Evolutionary conservation across 2,329 filamentous ascomycete species (phyloP).

Genomic region (Hysterium pulicare): DNA sequence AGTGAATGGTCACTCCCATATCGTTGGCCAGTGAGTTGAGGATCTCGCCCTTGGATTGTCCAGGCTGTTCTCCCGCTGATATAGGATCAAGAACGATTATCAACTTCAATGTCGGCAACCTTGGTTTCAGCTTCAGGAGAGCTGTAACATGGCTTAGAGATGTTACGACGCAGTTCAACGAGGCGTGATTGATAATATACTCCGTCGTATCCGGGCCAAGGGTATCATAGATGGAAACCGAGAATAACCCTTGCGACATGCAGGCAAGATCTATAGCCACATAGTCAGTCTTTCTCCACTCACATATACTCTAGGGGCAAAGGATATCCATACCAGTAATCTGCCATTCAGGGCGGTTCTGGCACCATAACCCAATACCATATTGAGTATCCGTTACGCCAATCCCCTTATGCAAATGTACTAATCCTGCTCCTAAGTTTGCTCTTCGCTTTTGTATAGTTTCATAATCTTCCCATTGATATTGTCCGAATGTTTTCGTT

Average conservation of each 20-base stretch:
- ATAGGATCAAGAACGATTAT: constrained; percentile 85
- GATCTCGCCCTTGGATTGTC: constrained; percentile 74
- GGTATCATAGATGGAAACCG: constrained; percentile 94
- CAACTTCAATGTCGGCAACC: constrained; percentile 76
- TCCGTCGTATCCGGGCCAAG: constrained; percentile 87
- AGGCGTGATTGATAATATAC: constrained; percentile 91
- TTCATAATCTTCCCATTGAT: constrained; percentile 78
- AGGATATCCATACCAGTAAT: constrained; percentile 58
- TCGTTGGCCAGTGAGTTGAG: constrained; percentile 72
- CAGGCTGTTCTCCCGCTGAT: constrained; percentile 71
- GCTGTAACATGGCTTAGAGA: constrained; percentile 78
- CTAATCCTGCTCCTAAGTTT: constrained; percentile 80
- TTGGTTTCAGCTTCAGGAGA: constrained; percentile 75
- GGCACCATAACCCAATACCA: constrained; percentile 79
- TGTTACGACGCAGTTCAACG: constrained; percentile 70
- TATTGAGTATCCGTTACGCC: constrained; percentile 66
- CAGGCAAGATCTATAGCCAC: constrained; percentile 68
- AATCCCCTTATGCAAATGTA: constrained; percentile 72
- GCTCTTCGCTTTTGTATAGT: constrained; percentile 75
- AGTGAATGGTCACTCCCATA: constrained; percentile 73
- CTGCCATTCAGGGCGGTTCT: constrained; percentile 87
- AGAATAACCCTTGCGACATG: constrained; percentile 82
- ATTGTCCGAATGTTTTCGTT: constrained; percentile 72
- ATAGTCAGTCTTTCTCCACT: constrained; percentile 10
- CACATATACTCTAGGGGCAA: too few relatives aligned